phyloP scores from a whole-genome alignment of 2,329 filamentous ascomycete genomes.

The Zasmidium angulare region DNA sequence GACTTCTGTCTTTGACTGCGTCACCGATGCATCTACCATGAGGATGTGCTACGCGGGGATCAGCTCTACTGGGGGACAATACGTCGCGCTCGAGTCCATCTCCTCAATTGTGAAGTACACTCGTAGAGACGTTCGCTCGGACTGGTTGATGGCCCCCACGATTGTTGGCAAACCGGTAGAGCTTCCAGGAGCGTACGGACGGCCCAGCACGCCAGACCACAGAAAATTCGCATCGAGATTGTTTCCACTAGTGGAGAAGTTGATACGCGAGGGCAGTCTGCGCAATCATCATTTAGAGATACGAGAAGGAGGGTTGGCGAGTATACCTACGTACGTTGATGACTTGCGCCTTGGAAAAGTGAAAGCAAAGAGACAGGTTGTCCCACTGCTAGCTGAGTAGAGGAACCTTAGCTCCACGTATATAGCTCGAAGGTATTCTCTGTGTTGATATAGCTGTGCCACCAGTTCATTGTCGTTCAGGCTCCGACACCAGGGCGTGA shows the following conservation, averaged over 20 bases:
- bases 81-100: conserved; percentile 39
- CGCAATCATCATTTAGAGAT: background rate
- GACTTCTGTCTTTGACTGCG: conserved; percentile 45
- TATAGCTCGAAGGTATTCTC: too few species aligned
- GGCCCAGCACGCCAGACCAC: background rate
- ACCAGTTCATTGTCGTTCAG: too few species aligned
- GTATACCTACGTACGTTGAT: background rate
- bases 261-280: background rate
- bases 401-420: too few species aligned
- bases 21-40: conserved; percentile 38
- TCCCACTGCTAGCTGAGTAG: background rate
- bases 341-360: background rate
- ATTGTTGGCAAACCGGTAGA: conserved; percentile 27
- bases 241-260: background rate
- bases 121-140: conserved; percentile 24
- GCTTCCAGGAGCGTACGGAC: conserved; percentile 3
- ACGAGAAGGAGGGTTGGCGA: background rate
- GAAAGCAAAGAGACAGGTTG: background rate
- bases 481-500: too few species aligned
- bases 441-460: too few species aligned
- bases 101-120: conserved; percentile 19
- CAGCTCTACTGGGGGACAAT: conserved; percentile 41
- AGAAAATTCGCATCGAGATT: background rate
- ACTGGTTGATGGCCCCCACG: conserved; percentile 32
- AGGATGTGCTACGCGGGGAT: conserved; percentile 41